Evolutionary conservation across 176 grass and related monocot genomes (phyloP).

Genomic region (Eleusine coracana): DNA sequence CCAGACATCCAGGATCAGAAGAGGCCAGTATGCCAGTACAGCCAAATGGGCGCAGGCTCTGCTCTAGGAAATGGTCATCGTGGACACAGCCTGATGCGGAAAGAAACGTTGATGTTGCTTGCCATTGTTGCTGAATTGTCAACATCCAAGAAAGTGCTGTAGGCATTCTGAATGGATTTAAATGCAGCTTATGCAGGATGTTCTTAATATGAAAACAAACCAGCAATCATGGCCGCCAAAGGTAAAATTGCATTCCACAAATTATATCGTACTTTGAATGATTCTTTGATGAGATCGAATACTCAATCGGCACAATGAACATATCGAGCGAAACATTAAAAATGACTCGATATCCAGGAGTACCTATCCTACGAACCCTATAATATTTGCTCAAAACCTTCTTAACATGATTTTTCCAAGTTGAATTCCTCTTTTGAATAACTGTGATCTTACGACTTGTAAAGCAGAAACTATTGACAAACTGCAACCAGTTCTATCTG

Average conservation of each 20-base stretch:
- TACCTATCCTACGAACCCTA: constrained; percentile 40
- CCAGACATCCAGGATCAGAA: too few relatives aligned
- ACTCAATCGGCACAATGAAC: not conserved
- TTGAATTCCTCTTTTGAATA: constrained; percentile 21
- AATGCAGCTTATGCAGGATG: not conserved
- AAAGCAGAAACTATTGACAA: constrained; percentile 47
- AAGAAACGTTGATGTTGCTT: not conserved
- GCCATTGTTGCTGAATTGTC: not conserved
- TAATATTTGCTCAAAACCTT: constrained; percentile 51
- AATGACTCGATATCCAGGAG: constrained; percentile 2
- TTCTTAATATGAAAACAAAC: not conserved
- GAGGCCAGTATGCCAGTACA: too few relatives aligned
- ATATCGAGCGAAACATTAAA: constrained; percentile 8
- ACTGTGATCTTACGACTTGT: constrained; percentile 27
- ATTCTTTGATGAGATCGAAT: not conserved
- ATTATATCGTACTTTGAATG: not conserved
- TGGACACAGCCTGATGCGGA: not conserved
- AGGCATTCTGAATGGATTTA: not conserved
- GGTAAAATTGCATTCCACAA: not conserved
- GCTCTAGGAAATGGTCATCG: not conserved
- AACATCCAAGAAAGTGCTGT: not conserved
- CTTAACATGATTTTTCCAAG: constrained; percentile 25
- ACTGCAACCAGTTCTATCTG: constrained; percentile 49
- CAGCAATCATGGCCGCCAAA: not conserved
- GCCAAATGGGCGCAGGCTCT: not conserved